phyloP scores from a whole-genome alignment of 225 moss, liverwort and hornwort species.

The Sphagnum contortum region DNA sequence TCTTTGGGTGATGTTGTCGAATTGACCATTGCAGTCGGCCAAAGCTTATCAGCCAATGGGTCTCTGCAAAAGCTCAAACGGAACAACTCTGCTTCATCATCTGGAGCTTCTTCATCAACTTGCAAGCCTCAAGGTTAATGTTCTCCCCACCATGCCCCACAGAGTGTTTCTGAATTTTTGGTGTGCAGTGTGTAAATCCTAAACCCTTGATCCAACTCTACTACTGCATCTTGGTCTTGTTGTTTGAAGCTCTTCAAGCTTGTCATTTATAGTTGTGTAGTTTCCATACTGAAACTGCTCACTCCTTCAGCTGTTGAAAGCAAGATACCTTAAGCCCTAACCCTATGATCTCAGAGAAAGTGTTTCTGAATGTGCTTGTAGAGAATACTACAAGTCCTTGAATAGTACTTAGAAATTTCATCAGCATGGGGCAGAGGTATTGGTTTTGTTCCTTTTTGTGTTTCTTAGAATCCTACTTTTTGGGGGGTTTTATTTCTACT shows the following conservation, averaged over 20 bases:
- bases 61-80: not conserved
- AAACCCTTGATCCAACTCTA: not conserved
- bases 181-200: not conserved
- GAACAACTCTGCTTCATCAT: not conserved
- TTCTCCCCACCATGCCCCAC: not conserved
- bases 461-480: not conserved
- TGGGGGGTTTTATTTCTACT: not conserved
- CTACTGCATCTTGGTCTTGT: not conserved
- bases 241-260: not conserved
- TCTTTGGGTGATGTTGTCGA: slow-evolving; percentile 2
- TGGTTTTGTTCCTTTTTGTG: not conserved
- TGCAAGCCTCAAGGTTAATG: not conserved
- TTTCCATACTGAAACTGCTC: not conserved
- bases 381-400: too few species aligned
- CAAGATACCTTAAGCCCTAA: not conserved
- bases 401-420: too few species aligned
- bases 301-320: not conserved
- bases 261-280: not conserved
- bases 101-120: too few species aligned
- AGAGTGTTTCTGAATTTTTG: not conserved
- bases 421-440: too few species aligned
- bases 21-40: slow-evolving; percentile 28
- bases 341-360: not conserved
- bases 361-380: too few species aligned
- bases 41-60: slow-evolving; percentile 33